Conservation (phyloP, 108 stramenopile genomes). For the Fragilaria radians region DNA sequence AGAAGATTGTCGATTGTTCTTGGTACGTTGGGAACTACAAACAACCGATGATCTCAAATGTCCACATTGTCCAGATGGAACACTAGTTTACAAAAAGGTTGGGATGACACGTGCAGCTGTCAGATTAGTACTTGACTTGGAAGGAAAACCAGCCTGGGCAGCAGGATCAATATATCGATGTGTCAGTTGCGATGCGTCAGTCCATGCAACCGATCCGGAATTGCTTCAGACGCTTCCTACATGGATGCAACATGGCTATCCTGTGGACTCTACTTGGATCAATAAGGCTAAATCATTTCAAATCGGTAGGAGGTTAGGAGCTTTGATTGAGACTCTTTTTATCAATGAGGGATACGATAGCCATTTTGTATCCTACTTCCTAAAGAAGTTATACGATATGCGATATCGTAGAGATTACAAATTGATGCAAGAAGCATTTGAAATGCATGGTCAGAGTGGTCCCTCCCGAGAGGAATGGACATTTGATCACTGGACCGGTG, state of each 20-base stretch:
- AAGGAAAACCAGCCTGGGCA: neutral
- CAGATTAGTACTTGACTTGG: neutral
- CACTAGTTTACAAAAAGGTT: neutral
- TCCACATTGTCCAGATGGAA: neutral
- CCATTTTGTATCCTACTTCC: neutral
- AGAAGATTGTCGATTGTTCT: neutral
- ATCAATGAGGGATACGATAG: neutral
- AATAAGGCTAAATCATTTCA: neutral
- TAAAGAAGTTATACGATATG: neutral
- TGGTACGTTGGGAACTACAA: neutral
- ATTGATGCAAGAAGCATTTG: neutral
- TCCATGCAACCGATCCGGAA: neutral
- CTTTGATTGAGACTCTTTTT: neutral
- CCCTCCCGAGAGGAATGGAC: neutral
- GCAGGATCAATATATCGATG: neutral
- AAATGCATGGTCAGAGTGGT: neutral
- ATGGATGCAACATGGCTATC: slow-evolving; percentile 1
- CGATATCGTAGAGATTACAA: neutral
- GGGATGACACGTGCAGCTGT: neutral
- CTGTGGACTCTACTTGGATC: neutral
- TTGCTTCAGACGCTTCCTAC: neutral
- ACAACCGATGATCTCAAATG: neutral
- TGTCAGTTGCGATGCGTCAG: neutral
- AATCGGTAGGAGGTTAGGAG: neutral
- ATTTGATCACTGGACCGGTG: neutral